Evolutionary conservation across 495 filamentous ascomycete species (phyloP).

Genomic region (Immersiella caudata): DNA sequence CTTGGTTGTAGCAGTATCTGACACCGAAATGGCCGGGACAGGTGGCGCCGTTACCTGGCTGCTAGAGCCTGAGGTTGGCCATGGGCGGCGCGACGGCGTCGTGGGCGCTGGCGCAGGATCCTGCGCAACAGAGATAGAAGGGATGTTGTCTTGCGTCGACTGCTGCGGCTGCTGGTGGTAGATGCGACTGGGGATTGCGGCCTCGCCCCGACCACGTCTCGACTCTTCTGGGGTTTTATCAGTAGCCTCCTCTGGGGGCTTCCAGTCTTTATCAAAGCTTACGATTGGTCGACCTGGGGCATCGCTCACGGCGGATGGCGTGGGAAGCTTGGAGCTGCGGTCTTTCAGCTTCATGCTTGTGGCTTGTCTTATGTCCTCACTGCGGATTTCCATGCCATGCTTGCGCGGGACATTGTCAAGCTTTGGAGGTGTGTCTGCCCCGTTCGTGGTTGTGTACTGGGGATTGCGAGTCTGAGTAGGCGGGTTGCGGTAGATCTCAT

Average conservation of each 20-base stretch:
- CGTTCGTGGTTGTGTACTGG: conserved; percentile 66
- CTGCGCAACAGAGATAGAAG: conserved; percentile 64
- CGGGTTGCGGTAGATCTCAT: conserved; percentile 77
- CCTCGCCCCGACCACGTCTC: conserved; percentile 29
- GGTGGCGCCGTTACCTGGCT: conserved; percentile 41
- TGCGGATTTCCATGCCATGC: conserved; percentile 77
- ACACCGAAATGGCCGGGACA: conserved; percentile 35
- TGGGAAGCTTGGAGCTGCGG: conserved; percentile 81
- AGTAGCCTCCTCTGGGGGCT: conserved; percentile 62
- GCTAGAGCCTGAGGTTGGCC: conserved; percentile 41
- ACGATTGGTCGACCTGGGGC: conserved; percentile 85
- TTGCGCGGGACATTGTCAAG: conserved; percentile 53
- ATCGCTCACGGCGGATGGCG: conserved; percentile 83
- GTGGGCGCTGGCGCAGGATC: conserved; percentile 42
- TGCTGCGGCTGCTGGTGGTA: conserved; percentile 29
- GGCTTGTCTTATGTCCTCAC: conserved; percentile 84
- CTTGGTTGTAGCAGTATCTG: conserved; percentile 28
- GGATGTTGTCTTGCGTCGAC: conserved; percentile 41
- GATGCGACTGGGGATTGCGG: conserved; percentile 34
- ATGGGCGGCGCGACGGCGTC: conserved; percentile 36
- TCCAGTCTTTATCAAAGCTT: conserved; percentile 86
- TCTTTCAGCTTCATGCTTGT: conserved; percentile 88
- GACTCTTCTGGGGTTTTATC: conserved; percentile 54
- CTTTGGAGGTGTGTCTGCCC: conserved; percentile 37
- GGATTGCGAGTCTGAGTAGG: conserved; percentile 75